Conservation (phyloP, 805 yeast genomes). For the Teunomyces tritomae region DNA sequence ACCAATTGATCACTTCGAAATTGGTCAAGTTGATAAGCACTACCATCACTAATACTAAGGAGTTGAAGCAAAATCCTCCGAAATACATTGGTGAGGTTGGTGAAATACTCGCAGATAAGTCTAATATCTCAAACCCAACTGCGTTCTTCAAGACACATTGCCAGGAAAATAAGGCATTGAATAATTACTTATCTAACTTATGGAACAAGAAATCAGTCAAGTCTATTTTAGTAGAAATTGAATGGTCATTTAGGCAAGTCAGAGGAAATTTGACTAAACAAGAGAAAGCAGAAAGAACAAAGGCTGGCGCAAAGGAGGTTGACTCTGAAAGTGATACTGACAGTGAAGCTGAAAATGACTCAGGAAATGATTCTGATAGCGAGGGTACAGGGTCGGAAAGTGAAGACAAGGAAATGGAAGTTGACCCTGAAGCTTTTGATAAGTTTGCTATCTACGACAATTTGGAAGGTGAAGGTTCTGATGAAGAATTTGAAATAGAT, state of each 20-base stretch:
- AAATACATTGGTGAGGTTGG: constrained; percentile 30
- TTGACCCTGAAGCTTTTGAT: constrained; percentile 26
- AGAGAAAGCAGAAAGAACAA: constrained; percentile 29
- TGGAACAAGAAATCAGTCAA: constrained; percentile 46
- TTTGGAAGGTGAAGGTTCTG: constrained; percentile 45
- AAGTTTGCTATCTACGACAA: constrained; percentile 36
- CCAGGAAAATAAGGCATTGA: constrained; percentile 37
- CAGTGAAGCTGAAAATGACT: constrained; percentile 12
- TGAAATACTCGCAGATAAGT: constrained; percentile 25
- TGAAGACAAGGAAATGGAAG: constrained; percentile 16
- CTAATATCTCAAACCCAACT: constrained; percentile 41
- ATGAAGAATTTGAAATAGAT: constrained; percentile 25
- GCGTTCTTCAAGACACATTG: constrained; percentile 43
- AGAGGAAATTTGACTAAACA: constrained; percentile 44
- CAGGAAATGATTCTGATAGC: constrained; percentile 11
- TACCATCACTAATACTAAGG: constrained; percentile 28
- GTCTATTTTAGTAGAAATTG: constrained; percentile 31
- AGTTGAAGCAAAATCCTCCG: constrained; percentile 33
- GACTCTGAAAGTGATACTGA: constrained; percentile 4
- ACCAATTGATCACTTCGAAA: constrained; percentile 30
- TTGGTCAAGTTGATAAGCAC: constrained; percentile 26
- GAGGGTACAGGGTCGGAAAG: constrained; percentile 13
- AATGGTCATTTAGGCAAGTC: constrained; percentile 46
- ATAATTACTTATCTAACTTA: constrained; percentile 46
- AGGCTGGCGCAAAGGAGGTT: constrained; percentile 16